phyloP scores from a whole-genome alignment of 495 filamentous ascomycete species.

The Podospora pseudoanserina region DNA sequence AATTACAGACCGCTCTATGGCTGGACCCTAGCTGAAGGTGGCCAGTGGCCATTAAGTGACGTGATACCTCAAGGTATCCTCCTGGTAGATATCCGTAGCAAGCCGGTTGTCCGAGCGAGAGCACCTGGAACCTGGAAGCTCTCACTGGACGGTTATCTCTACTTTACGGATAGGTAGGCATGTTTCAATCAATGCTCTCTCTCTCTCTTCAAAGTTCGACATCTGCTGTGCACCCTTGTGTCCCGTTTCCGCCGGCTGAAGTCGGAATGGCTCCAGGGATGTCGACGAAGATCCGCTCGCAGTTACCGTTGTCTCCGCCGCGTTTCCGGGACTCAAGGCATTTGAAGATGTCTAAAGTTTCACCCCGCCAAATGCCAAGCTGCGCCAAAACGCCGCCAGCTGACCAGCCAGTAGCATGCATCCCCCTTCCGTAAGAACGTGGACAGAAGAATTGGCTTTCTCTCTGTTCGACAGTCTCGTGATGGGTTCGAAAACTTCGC shows the following conservation, averaged over 20 bases:
- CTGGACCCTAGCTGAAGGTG: neutral
- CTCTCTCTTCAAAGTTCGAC: too few species aligned
- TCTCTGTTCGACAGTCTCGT: neutral
- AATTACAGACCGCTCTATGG: neutral
- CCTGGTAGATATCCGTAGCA: too few species aligned
- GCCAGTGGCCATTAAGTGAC: conserved; percentile 6
- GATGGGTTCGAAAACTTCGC: neutral
- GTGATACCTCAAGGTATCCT: neutral
- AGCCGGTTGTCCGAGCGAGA: neutral
- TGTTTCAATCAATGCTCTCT: too few species aligned
- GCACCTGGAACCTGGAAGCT: too few species aligned
- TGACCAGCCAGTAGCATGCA: neutral
- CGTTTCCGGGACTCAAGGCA: neutral
- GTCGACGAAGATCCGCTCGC: neutral
- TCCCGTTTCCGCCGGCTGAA: conserved; percentile 3
- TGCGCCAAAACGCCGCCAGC: conserved; percentile 1
- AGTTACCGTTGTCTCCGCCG: neutral
- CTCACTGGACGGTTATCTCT: too few species aligned
- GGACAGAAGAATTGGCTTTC: neutral
- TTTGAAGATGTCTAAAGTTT: neutral
- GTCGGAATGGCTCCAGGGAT: conserved; percentile 4
- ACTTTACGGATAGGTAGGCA: too few species aligned
- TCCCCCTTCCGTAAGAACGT: neutral
- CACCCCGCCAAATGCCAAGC: conserved; percentile 2
- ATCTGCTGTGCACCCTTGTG: conserved; percentile 2